Evolutionary conservation across 176 grass and related monocot genomes (phyloP).

Genomic region (Juncus inflexus): DNA sequence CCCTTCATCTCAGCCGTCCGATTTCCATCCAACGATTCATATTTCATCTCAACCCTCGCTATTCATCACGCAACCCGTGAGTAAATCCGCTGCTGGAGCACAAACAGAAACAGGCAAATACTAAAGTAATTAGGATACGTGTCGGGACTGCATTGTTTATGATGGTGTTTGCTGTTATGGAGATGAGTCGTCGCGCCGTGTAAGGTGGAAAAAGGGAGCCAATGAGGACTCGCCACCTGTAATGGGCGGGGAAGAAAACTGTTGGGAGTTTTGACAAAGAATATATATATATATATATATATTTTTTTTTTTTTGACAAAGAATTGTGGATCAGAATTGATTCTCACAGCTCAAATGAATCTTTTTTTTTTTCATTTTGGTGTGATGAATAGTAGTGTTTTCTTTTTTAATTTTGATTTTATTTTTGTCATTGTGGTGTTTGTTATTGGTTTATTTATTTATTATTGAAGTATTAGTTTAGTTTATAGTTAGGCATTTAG

Average conservation of each 20-base stretch:
- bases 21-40: not conserved
- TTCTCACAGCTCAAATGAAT: no score
- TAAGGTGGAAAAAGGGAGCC: not conserved
- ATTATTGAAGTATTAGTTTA: no score
- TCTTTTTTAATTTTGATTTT: no score
- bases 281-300: no score
- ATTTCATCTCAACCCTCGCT: not conserved
- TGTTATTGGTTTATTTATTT: no score
- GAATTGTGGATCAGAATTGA: not conserved
- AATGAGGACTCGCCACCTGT: conserved; percentile 4
- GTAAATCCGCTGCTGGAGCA: not conserved
- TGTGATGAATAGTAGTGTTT: no score
- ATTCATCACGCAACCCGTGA: conserved; percentile 14
- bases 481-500: no score
- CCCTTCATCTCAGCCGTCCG: not conserved
- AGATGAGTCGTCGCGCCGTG: conserved; percentile 25
- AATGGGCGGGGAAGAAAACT: not conserved
- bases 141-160: not conserved
- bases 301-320: not conserved
- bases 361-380: no score
- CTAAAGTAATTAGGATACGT: no score
- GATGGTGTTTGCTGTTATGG: not conserved
- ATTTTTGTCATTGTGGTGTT: no score
- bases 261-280: conserved; percentile 2
- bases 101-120: no score